These are phyloP conservation scores for Podospora appendiculata DNA, from an alignment of 495 filamentous ascomycete species.

Conservation along the genomic window DNA sequence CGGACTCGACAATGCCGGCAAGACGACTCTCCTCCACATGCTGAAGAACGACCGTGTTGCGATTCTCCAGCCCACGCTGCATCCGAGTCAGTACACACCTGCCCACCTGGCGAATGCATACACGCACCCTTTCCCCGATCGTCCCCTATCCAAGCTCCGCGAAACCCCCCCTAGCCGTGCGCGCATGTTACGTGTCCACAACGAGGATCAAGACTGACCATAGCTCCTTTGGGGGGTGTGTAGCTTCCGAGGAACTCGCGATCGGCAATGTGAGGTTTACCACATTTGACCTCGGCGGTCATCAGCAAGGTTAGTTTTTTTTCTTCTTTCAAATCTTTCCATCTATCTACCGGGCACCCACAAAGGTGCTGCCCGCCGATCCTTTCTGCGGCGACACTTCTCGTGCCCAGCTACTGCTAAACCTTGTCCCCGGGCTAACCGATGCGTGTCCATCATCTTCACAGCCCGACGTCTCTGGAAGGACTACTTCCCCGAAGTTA, in stretches of 20 bases:
- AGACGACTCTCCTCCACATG: slow-evolving; percentile 91
- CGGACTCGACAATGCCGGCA: slow-evolving; percentile 94
- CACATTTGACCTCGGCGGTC: slow-evolving; percentile 94
- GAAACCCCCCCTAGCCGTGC: too few relatives aligned
- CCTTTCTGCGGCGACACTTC: too few relatives aligned
- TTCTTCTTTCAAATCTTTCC: background rate
- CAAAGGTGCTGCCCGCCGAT: too few relatives aligned
- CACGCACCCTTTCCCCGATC: too few relatives aligned
- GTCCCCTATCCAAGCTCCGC: too few relatives aligned
- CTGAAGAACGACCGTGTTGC: slow-evolving; percentile 96
- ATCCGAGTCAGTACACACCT: slow-evolving; percentile 60
- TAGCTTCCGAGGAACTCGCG: slow-evolving; percentile 89
- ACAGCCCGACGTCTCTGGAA: slow-evolving; percentile 93
- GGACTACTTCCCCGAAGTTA: slow-evolving; percentile 98
- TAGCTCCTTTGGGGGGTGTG: background rate
- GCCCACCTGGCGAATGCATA: background rate
- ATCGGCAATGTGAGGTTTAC: slow-evolving; percentile 97
- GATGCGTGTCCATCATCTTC: background rate
- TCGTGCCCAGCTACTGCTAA: too few relatives aligned
- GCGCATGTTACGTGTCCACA: slow-evolving; percentile 5
- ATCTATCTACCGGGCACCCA: too few relatives aligned
- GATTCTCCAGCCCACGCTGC: slow-evolving; percentile 81
- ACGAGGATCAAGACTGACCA: slow-evolving; percentile 14
- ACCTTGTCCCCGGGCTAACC: too few relatives aligned
- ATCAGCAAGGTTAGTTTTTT: slow-evolving; percentile 71